Base-by-base conservation (phyloP, 2,329 filamentous ascomycete genomes). In the Epichloe scottii region DNA sequence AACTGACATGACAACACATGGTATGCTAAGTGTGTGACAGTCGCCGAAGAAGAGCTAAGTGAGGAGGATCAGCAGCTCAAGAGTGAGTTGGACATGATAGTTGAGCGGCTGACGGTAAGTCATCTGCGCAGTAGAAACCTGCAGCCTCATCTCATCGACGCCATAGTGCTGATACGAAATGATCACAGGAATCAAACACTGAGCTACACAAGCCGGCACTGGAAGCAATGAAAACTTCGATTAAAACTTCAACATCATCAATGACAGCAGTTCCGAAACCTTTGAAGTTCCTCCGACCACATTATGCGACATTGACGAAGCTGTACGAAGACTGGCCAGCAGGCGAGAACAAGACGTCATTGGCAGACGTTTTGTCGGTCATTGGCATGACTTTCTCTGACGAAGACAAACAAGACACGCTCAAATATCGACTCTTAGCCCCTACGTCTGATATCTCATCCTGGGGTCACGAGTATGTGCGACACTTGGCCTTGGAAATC, bases 231-330 rank as follows among this genome's bases (percentile, higher is more conserved):
- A 97, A 96, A 76, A 89, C 84, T 63, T 94, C 89, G 66, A 98
- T 98, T 77, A 97, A 96, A 76, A 98, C 93, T 51, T 95, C 93
- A 54, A 98, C 93, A 58, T 97, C 90, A 53, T 98, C 94, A 44
- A 98, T 98, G 93, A 98, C 93, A 46, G 93, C 93, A 54, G 93
- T 98, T 55, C 93, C 94, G 23, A 98, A 98, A 72, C 93, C 93
- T 35, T 79, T 98, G 62, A 98, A 98, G 71, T 98, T 98, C 69
- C 80, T 98, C 57, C 82, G 93, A 73, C 93, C 91, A 59, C 91
- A 98, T 70, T 98, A 97, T 73, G 87, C 94, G 70, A 82, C 85
- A 52, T 77, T 98, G 64, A 85, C 85, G 56, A 86, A 86, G 68
- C 75, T 90, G 30, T 95, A 96, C 73, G 90, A 95, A 54, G 80